phyloP scores from a whole-genome alignment of 2,329 filamentous ascomycete species.

The Epichloe gansuensis region DNA sequence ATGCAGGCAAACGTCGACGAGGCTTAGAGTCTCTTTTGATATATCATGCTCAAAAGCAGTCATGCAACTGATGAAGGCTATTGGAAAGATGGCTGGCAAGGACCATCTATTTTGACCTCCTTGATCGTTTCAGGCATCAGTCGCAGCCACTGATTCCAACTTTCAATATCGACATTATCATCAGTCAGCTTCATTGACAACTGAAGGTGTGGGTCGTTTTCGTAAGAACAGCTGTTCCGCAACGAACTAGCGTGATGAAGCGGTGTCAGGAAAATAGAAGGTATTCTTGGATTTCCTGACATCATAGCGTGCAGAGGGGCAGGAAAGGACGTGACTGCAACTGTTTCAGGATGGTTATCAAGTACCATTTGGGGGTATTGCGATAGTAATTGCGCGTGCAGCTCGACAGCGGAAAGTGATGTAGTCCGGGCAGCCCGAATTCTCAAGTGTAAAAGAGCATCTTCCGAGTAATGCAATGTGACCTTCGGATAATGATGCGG shows the following conservation, averaged over 20 bases:
- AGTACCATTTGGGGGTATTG: constrained; percentile 39
- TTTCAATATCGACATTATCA: constrained; percentile 38
- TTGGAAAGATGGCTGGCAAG: constrained; percentile 23
- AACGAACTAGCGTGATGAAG: constrained; percentile 29
- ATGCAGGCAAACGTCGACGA: too few species aligned
- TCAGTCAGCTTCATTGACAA: constrained; percentile 39
- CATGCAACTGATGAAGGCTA: constrained; percentile 2
- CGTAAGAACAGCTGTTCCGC: constrained; percentile 26
- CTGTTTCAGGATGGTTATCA: constrained; percentile 35
- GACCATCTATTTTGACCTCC: constrained; percentile 43
- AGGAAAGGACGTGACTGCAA: constrained; percentile 36
- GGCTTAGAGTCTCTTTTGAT: too few species aligned
- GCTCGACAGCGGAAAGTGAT: constrained; percentile 38
- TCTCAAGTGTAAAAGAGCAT: constrained; percentile 40
- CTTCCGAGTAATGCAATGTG: constrained; percentile 35
- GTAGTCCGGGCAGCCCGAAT: constrained; percentile 32
- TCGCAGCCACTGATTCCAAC: constrained; percentile 46
- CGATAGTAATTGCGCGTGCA: constrained; percentile 41
- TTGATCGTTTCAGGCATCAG: constrained; percentile 44
- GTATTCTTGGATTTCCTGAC: constrained; percentile 38
- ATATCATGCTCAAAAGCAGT: too few species aligned
- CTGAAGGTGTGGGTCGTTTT: constrained; percentile 35
- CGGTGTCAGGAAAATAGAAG: constrained; percentile 44
- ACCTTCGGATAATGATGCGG: constrained; percentile 42
- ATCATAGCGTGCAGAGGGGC: constrained; percentile 45